Conservation (phyloP, 2,329 filamentous ascomycete genomes). For the Sporothrix pseudoabietina region DNA sequence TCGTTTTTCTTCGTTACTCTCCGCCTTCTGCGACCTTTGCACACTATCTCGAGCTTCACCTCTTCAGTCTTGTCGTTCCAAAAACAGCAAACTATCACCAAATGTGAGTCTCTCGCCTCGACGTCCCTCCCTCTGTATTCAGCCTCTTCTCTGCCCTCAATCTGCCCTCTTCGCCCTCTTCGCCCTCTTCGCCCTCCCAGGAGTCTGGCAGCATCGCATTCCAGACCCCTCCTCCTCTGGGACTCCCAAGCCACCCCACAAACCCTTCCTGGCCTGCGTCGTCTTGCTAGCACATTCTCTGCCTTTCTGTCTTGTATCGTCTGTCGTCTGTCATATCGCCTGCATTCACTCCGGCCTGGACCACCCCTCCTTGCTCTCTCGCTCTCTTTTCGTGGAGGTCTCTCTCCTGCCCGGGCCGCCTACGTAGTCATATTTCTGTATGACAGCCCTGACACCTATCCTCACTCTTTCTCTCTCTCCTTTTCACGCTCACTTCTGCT, state of each 20-base stretch:
- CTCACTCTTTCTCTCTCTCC: not conserved
- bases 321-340: conserved; percentile 1
- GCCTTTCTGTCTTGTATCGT: conserved; percentile 27
- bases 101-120: conserved; percentile 9
- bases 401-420: not conserved
- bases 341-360: not conserved
- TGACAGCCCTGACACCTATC: not conserved
- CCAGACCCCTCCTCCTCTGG: not conserved
- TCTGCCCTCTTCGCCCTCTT: not conserved
- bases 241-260: not conserved
- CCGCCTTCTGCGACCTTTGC: conserved; percentile 8
- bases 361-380: not conserved
- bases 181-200: not conserved
- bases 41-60: not conserved
- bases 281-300: conserved; percentile 32
- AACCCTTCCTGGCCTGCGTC: not conserved
- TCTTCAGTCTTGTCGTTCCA: conserved; percentile 1
- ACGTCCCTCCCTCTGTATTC: not conserved
- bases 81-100: not conserved
- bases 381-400: not conserved
- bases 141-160: not conserved
- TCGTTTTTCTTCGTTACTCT: not conserved
- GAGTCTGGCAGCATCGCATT: not conserved
- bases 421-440: conserved; percentile 14
- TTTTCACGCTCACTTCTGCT: conserved; percentile 14